Conservation (phyloP, 176 grass and related monocot species). For the Alopecurus myosuroides region DNA sequence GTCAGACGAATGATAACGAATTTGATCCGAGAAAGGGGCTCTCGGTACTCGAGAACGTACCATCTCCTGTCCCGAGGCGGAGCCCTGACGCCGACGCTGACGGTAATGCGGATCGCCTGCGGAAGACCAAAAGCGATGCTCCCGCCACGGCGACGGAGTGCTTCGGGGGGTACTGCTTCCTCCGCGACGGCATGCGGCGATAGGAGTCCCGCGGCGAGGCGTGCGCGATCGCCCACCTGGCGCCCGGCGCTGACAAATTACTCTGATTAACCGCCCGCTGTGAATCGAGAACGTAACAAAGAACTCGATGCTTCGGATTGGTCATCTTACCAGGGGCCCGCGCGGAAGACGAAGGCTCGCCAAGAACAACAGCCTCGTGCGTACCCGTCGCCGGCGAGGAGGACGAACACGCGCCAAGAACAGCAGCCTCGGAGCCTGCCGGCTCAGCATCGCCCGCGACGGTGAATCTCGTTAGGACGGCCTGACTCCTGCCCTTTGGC, state of each 20-base stretch:
- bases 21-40: neutral
- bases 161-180: constrained; percentile 29
- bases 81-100: neutral
- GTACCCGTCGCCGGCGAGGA: neutral
- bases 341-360: too few species aligned
- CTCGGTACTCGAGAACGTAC: neutral
- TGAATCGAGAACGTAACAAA: too few species aligned
- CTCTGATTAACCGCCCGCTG: too few species aligned
- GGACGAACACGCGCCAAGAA: neutral
- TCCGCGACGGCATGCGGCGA: neutral
- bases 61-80: neutral
- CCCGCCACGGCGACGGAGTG: neutral
- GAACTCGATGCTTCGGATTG: too few species aligned
- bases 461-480: neutral
- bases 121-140: neutral
- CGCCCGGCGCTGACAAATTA: constrained; percentile 3
- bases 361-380: too few species aligned
- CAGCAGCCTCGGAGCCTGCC: neutral
- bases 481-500: neutral
- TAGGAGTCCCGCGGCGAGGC: neutral
- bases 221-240: neutral
- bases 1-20: neutral
- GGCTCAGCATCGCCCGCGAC: neutral
- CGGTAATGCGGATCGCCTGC: neutral
- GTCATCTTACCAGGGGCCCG: too few species aligned